Evolutionary conservation across 352 stramenopile genomes (phyloP).

Genomic region (Globisporangium lucens): DNA sequence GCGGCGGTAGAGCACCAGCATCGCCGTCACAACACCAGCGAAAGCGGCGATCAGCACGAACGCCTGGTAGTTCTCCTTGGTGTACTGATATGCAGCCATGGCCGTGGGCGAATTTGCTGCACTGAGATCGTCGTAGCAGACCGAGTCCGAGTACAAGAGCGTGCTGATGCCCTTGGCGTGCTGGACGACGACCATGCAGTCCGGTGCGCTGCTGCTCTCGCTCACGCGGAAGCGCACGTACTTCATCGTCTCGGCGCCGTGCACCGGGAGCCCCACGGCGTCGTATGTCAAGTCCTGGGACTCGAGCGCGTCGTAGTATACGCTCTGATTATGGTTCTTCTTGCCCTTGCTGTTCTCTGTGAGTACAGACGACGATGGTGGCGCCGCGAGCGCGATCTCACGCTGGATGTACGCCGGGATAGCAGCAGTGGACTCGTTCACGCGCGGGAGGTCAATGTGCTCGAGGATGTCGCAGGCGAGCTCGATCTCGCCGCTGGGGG

Average conservation of each 20-base stretch:
- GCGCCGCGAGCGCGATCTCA: slow-evolving; percentile 40
- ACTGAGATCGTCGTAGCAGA: slow-evolving; percentile 41
- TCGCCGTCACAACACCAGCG: slow-evolving; percentile 30
- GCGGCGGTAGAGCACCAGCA: slow-evolving; percentile 36
- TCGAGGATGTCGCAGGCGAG: slow-evolving; percentile 55
- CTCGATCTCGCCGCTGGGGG: slow-evolving; percentile 11
- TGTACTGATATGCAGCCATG: slow-evolving; percentile 30
- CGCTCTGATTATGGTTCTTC: slow-evolving; percentile 33
- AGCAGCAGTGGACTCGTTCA: slow-evolving; percentile 34
- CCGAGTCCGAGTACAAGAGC: slow-evolving; percentile 49
- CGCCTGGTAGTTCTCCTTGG: slow-evolving; percentile 32
- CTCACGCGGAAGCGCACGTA: slow-evolving; percentile 55
- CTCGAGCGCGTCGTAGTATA: slow-evolving; percentile 54
- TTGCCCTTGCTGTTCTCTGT: neutral
- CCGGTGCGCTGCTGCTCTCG: slow-evolving; percentile 22
- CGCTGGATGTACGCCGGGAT: slow-evolving; percentile 42
- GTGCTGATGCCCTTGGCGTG: slow-evolving; percentile 40
- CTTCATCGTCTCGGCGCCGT: slow-evolving; percentile 31
- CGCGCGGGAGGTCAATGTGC: slow-evolving; percentile 48
- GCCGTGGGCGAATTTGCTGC: slow-evolving; percentile 14
- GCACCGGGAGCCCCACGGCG: slow-evolving; percentile 11
- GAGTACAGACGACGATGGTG: slow-evolving; percentile 24
- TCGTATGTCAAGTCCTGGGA: slow-evolving; percentile 43
- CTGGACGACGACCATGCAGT: slow-evolving; percentile 55
- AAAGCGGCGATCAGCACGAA: slow-evolving; percentile 38